Conservation (phyloP, 768 basidiomycete species). For the Suillus placidus region DNA sequence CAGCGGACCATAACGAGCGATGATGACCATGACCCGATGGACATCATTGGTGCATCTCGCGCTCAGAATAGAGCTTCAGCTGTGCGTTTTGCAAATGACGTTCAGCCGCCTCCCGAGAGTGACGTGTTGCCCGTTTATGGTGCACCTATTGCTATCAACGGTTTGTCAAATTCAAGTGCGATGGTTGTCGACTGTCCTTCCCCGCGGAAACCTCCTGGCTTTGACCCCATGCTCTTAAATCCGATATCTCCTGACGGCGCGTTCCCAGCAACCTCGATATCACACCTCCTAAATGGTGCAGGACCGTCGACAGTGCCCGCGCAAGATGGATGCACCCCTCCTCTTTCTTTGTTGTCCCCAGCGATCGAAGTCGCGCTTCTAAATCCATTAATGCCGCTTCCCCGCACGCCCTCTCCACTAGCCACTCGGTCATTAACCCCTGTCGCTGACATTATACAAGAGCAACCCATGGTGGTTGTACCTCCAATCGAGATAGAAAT, state of each 20-base stretch:
- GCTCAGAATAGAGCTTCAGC: constrained; percentile 35
- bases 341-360: background rate
- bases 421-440: background rate
- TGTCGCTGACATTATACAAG: constrained; percentile 14
- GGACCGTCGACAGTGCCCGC: background rate
- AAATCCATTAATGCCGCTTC: background rate
- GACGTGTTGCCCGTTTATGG: background rate
- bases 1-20: constrained; percentile 47
- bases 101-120: constrained; percentile 11
- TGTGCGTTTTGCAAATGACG: constrained; percentile 56
- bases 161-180: constrained; percentile 19
- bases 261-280: constrained; percentile 26
- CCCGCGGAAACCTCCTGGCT: constrained; percentile 42
- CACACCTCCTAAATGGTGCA: constrained; percentile 29
- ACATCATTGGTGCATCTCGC: constrained; percentile 34
- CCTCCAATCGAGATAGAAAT: constrained; percentile 49
- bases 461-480: constrained; percentile 23
- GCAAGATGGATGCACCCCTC: background rate
- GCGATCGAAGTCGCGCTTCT: background rate
- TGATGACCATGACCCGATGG: constrained; percentile 53
- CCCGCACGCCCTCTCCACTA: constrained; percentile 1
- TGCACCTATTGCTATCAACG: background rate
- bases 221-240: constrained; percentile 57
- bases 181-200: constrained; percentile 43
- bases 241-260: constrained; percentile 42